These are phyloP conservation scores for Fusarium graminum DNA, from an alignment of 2,329 filamentous ascomycete species.

Conservation along the genomic window DNA sequence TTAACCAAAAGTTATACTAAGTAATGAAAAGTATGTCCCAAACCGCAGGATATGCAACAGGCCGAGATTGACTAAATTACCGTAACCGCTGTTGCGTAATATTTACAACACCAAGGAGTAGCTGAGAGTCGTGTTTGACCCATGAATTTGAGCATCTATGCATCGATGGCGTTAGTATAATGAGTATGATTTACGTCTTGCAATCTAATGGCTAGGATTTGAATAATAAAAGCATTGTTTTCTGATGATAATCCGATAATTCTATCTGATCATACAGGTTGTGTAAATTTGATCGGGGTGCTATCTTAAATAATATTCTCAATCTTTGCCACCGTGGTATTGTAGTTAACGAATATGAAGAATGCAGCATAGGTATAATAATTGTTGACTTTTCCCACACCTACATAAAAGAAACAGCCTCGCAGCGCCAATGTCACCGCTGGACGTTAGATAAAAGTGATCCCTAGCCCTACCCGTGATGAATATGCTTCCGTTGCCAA, in stretches of 20 bases:
- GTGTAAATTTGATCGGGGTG: neutral
- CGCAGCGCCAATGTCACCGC: constrained; percentile 15
- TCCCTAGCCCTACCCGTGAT: constrained; percentile 16
- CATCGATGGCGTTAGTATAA: constrained; percentile 1
- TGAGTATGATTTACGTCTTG: neutral
- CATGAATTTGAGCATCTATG: neutral
- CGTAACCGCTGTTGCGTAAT: neutral
- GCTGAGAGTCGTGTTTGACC: neutral
- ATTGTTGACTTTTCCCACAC: constrained; percentile 22
- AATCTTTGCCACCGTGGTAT: constrained; percentile 27
- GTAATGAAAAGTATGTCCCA: neutral
- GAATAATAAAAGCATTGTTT: neutral
- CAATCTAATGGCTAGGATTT: neutral
- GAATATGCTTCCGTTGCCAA: constrained; percentile 36
- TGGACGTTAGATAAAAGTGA: constrained; percentile 16
- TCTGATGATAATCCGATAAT: constrained; percentile 2
- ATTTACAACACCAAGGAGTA: neutral
- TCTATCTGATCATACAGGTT: neutral
- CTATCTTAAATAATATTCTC: constrained; percentile 4
- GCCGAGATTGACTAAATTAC: neutral
- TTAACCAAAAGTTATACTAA: neutral
- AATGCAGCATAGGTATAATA: constrained; percentile 23
- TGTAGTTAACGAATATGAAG: constrained; percentile 4
- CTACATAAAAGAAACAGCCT: constrained; percentile 18
- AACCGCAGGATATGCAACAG: neutral